These are phyloP conservation scores for Colletotrichum sp. DNA, from an alignment of 2,329 filamentous ascomycete species.

Conservation along the genomic window DNA sequence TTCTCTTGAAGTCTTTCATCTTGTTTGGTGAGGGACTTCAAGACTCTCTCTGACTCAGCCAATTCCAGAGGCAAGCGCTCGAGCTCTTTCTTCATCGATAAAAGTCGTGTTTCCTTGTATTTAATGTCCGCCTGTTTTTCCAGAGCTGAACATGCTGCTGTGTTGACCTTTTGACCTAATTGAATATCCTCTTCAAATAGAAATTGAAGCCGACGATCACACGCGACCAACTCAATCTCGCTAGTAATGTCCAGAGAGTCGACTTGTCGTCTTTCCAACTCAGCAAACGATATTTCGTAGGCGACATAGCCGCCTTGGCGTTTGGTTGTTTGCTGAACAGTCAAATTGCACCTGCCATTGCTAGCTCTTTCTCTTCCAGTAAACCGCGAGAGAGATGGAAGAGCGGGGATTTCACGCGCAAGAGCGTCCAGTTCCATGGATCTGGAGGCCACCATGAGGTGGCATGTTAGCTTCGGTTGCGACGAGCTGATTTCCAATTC, in stretches of 20 bases:
- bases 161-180: neutral
- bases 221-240: neutral
- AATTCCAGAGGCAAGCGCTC: neutral
- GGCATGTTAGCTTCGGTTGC: neutral
- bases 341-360: neutral
- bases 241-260: neutral
- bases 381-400: neutral
- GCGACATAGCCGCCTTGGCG: neutral
- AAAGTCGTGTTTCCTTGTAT: rapidly evolving
- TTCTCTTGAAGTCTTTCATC: neutral
- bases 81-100: neutral
- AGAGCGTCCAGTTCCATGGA: neutral
- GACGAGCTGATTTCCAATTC: neutral
- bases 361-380: neutral
- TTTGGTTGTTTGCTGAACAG: neutral
- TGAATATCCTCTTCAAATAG: neutral
- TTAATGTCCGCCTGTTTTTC: neutral
- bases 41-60: rapidly evolving
- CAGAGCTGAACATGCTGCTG: neutral
- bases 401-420: neutral
- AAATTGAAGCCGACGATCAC: neutral
- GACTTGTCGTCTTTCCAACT: neutral
- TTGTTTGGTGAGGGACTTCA: neutral
- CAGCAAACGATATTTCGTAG: neutral
- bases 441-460: neutral